Conservation (phyloP, 768 basidiomycete genomes). For the Lactarius trivialis region DNA sequence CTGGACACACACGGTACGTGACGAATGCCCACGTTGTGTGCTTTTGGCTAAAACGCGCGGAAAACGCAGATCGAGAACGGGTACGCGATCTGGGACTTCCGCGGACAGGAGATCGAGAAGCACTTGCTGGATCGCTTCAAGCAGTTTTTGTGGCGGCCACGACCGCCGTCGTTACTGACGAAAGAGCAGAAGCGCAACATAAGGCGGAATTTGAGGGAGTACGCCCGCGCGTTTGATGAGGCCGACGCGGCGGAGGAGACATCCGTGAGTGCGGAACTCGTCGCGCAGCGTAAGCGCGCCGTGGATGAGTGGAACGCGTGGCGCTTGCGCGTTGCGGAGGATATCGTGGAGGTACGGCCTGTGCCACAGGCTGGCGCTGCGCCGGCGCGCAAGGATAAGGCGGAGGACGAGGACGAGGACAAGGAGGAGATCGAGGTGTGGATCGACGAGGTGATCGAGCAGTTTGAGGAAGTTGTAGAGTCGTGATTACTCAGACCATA, state of each 20-base stretch:
- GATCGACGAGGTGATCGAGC: conserved; percentile 90
- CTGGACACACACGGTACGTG: conserved; percentile 86
- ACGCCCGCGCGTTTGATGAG: conserved; percentile 88
- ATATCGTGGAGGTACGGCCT: conserved; percentile 50
- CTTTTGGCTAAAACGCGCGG: too few species aligned
- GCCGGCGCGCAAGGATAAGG: conserved; percentile 45
- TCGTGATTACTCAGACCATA: conserved; percentile 21
- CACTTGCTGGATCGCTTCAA: conserved; percentile 92
- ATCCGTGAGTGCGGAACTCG: conserved; percentile 88
- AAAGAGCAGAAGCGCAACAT: conserved; percentile 86
- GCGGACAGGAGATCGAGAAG: conserved; percentile 89
- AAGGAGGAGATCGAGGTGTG: conserved; percentile 92
- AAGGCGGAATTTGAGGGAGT: conserved; percentile 85
- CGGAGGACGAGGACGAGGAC: conserved; percentile 52
- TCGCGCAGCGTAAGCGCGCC: conserved; percentile 82
- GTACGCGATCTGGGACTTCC: conserved; percentile 96
- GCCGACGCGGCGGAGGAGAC: conserved; percentile 95
- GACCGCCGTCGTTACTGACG: conserved; percentile 80
- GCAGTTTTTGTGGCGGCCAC: conserved; percentile 97
- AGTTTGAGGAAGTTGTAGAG: conserved; percentile 69
- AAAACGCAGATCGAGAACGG: conserved; percentile 98
- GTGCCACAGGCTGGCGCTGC: conserved; percentile 31
- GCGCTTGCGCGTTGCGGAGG: conserved; percentile 66
- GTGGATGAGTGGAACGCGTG: conserved; percentile 99
- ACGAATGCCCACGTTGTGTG: too few species aligned